Conservation (phyloP, 1,284 basidiomycete genomes). For the Marasmius sp. region DNA sequence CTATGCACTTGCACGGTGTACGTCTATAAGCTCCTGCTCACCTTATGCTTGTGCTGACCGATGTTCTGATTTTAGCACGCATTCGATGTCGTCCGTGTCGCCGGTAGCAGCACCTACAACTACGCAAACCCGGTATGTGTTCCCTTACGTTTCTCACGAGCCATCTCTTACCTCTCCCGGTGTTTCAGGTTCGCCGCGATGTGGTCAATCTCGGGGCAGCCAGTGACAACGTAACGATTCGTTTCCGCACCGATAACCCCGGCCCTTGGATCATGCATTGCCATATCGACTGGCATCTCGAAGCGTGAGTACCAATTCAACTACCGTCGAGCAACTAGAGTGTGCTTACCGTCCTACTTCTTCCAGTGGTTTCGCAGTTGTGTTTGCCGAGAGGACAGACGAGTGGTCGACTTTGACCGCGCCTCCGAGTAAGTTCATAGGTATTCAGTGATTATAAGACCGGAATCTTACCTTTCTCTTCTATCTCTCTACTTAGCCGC, state of each 20-base stretch:
- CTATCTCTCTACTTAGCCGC: constrained; percentile 15
- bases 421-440: constrained; percentile 18
- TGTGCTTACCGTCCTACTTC: neutral
- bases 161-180: no score
- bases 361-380: constrained; percentile 35
- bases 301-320: constrained; percentile 23
- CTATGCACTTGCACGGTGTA: constrained; percentile 29
- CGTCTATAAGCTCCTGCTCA: neutral
- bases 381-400: constrained; percentile 35
- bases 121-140: constrained; percentile 37
- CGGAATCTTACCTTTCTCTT: neutral
- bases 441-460: neutral
- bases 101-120: constrained; percentile 30
- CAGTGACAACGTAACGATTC: constrained; percentile 29
- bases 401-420: constrained; percentile 12
- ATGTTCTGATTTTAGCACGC: constrained; percentile 22
- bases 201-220: constrained; percentile 24
- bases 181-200: constrained; percentile 26
- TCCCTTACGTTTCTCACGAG: constrained; percentile 8
- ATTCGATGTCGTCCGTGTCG: constrained; percentile 34
- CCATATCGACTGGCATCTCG: constrained; percentile 50
- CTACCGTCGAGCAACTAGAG: neutral
- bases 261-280: constrained; percentile 48
- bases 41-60: neutral
- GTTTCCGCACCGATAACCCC: constrained; percentile 35